Evolutionary conservation across 495 filamentous ascomycete species (phyloP), one percentile per base, ranked within the genome.

Genomic region (Hypoxylon lienhwacheense): DNA sequence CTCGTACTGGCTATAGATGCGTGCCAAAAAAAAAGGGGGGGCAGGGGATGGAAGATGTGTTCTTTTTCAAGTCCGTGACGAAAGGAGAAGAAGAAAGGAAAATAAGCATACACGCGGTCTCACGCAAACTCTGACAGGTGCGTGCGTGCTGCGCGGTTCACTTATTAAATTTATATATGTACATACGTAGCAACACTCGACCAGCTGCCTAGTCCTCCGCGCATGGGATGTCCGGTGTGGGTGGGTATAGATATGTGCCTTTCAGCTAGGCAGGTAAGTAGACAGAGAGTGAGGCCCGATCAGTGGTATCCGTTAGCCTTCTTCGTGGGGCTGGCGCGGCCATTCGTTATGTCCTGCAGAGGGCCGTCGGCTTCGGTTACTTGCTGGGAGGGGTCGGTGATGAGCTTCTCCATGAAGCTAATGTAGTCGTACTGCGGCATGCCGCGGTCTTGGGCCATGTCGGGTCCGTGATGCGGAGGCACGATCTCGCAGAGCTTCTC

Each of bases 401-500:
- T 83, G 73, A 91, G 79, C 63, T 83, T 86, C 65, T 91, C 83
- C 91, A 97, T 97, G 66, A 95, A 97, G 49, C 79, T 84, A 53
- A 95, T 86, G 68, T 97, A 97, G 71, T 97, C 91, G 65, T 82
- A 97, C 70, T 95, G 91, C 45, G 83, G 72, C 55, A 85, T 58
- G 22, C 90, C 83, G 15, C 88, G 73, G 66, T 96, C 90, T 64
- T 87, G 82, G 41, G 87, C 78, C 60, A 89, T 71, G 64, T 93
- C 89, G 4, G 88, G 88, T 0, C 91, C 91, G 44, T 77, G 77
- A 63, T 95, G 90, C 35, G 67, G 58, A 3, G 93, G 95, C 77
- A 97, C 93, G 26, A 87, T 89, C 64, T 86, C 79, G 45, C 93
- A 80, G 11, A 98, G 78, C 64, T 96, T 86, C 40, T 97, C 92